These are phyloP conservation scores for Phytophthora fragariae DNA, from an alignment of 352 stramenopile genomes.

Conservation along the genomic window DNA sequence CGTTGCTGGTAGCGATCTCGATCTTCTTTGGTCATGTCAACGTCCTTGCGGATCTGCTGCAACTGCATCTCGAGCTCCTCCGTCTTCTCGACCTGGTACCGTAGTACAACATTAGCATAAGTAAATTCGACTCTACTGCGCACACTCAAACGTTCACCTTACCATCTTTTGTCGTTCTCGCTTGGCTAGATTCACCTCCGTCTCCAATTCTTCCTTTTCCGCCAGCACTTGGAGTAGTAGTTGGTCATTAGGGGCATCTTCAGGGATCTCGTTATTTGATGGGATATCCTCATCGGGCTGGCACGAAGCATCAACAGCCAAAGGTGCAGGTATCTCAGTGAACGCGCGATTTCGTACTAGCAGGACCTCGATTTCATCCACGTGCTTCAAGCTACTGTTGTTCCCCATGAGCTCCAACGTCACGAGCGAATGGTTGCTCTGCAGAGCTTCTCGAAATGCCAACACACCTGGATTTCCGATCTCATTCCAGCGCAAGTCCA, in stretches of 20 bases:
- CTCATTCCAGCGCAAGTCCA: constrained; percentile 89
- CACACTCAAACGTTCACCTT: background rate
- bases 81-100: constrained; percentile 51
- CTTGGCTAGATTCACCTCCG: constrained; percentile 45
- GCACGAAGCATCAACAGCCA: constrained; percentile 37
- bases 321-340: constrained; percentile 16
- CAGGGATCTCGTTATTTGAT: constrained; percentile 24
- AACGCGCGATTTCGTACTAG: constrained; percentile 69
- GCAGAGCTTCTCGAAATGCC: constrained; percentile 76
- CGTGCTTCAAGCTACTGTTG: constrained; percentile 77
- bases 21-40: constrained; percentile 58
- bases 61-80: constrained; percentile 64
- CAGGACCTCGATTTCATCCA: constrained; percentile 69
- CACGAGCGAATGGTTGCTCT: constrained; percentile 72
- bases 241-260: constrained; percentile 44
- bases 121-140: background rate
- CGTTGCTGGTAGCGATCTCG: constrained; percentile 68
- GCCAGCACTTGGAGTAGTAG: constrained; percentile 70
- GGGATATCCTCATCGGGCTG: constrained; percentile 31
- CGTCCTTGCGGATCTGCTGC: constrained; percentile 54
- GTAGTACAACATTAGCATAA: background rate
- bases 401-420: constrained; percentile 77
- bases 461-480: constrained; percentile 76
- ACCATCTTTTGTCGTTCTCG: constrained; percentile 62
- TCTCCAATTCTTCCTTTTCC: constrained; percentile 73